phyloP scores from a whole-genome alignment of 768 basidiomycete genomes.

The Amanita fuliginea region DNA sequence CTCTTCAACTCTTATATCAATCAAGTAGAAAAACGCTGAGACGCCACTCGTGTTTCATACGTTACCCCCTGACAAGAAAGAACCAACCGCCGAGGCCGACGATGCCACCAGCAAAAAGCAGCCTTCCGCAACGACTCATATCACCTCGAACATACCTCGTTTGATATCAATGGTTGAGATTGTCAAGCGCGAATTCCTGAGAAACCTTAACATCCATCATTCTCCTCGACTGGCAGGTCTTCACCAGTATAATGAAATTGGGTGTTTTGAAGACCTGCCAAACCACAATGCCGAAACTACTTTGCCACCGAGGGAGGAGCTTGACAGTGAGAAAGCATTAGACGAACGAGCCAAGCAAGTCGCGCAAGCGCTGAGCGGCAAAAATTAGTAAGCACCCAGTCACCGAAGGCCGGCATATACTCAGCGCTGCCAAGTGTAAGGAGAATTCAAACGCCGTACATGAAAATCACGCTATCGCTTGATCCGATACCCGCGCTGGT shows the following conservation, averaged over 20 bases:
- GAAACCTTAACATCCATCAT: conserved; percentile 30
- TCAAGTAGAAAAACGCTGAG: conserved; percentile 28
- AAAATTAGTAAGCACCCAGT: conserved; percentile 38
- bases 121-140: background rate
- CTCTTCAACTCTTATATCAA: background rate
- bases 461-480: conserved; percentile 57
- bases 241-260: conserved; percentile 70
- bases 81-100: too few species aligned
- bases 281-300: background rate
- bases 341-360: conserved; percentile 16
- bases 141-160: conserved; percentile 38
- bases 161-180: conserved; percentile 76
- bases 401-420: conserved; percentile 2
- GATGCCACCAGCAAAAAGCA: background rate
- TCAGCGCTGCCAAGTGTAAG: conserved; percentile 28
- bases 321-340: background rate
- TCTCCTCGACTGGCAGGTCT: conserved; percentile 40
- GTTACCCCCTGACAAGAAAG: conserved; percentile 23
- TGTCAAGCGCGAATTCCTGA: conserved; percentile 71
- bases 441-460: conserved; percentile 49
- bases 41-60: conserved; percentile 50
- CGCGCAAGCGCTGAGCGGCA: conserved; percentile 42
- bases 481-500: conserved; percentile 28
- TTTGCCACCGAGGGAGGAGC: conserved; percentile 9
- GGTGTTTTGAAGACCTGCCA: conserved; percentile 36